Evolutionary conservation across 2,329 filamentous ascomycete genomes (phyloP), one percentile per base, ranked within the genome.

Genomic region (Microsporum audouinii): DNA sequence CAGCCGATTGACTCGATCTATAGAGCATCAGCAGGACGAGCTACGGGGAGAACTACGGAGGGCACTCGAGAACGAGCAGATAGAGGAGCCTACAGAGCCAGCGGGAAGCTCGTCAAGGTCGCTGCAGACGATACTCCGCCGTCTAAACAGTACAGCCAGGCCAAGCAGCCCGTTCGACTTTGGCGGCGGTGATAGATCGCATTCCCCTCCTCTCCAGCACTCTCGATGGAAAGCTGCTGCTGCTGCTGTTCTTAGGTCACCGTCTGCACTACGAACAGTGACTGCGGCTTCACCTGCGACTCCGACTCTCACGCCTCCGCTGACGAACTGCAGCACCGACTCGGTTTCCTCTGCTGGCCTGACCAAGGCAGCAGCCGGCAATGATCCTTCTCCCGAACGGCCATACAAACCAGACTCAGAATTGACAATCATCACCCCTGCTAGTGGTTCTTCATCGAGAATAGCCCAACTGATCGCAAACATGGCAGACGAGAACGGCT

Each of bases 401-500:
- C 45, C 23, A 8, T 58, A 23, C 56, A 58, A 36, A 41, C 53
- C 33, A 14, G 36, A 23, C 23, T 29, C 23, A 14, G 31, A 29
- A 43, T 23, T 23, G 17, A 23, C 17, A 23, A 23, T 23, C 17
- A 14, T 2, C 14, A 12, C 29, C 12, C 14, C 23, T 55, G 7
- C 31, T 8, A 55, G 27, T 29, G 27, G 2, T 51, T 12, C 33
- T 34, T 17, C 56, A 36, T 23, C 17, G 17, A 64, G 57, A 31
- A 45, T 51, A 12, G n/a, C 49, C 38, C 45, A 47, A 58, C 27
- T 55, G 29, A 29, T 34, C 36, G 41, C 61, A 61, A 62, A 57
- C 36, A 77, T 77, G 73, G 71, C 73, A 34, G 70, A 69, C 64
- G 66, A 68, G 29, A 66, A 66, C 61, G 71, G 71, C 41, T 62